Conservation (phyloP, 208 protist genomes). For the Borovskyia barvae region DNA sequence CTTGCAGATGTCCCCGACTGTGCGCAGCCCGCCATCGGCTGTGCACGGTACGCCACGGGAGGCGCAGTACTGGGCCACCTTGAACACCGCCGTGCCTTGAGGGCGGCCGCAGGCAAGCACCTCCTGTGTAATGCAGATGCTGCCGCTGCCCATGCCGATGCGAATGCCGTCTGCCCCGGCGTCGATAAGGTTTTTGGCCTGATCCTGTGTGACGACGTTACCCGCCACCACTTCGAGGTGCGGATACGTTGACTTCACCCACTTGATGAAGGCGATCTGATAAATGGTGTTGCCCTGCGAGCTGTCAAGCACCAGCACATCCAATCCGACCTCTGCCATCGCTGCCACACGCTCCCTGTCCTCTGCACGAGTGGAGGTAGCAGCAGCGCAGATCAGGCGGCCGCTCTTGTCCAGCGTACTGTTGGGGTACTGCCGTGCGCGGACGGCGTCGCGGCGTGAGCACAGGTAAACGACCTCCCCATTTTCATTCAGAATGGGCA, state of each 20-base stretch:
- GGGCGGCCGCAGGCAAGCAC: slow-evolving; percentile 94
- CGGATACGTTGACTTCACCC: slow-evolving; percentile 91
- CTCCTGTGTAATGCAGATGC: slow-evolving; percentile 98
- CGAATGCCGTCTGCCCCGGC: slow-evolving; percentile 96
- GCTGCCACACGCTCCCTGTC: slow-evolving; percentile 84
- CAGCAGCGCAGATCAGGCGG: slow-evolving; percentile 87
- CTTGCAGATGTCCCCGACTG: slow-evolving; percentile 96
- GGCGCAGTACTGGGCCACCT: slow-evolving; percentile 85
- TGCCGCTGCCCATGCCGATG: slow-evolving; percentile 98
- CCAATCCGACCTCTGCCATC: slow-evolving; percentile 87
- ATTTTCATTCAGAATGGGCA: slow-evolving; percentile 95
- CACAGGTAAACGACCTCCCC: slow-evolving; percentile 92
- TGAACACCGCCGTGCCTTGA: slow-evolving; percentile 96
- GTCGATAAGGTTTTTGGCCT: slow-evolving; percentile 96
- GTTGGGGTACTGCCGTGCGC: slow-evolving; percentile 78
- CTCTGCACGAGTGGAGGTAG: slow-evolving; percentile 89
- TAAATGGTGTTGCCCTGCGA: slow-evolving; percentile 96
- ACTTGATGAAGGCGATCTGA: slow-evolving; percentile 95
- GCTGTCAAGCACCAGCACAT: slow-evolving; percentile 95
- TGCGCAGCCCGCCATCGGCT: slow-evolving; percentile 94
- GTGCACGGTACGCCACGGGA: slow-evolving; percentile 91
- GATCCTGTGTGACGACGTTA: slow-evolving; percentile 96
- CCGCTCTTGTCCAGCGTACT: slow-evolving; percentile 79
- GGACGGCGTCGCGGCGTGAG: slow-evolving; percentile 82
- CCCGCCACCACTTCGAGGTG: slow-evolving; percentile 91